A percentile compares a stretch with the other conserved stretches of the same genome.
These are phyloP conservation scores for Penicillium macrosclerotiorum DNA, from an alignment of 495 filamentous ascomycete species.

Conservation along the genomic window DNA sequence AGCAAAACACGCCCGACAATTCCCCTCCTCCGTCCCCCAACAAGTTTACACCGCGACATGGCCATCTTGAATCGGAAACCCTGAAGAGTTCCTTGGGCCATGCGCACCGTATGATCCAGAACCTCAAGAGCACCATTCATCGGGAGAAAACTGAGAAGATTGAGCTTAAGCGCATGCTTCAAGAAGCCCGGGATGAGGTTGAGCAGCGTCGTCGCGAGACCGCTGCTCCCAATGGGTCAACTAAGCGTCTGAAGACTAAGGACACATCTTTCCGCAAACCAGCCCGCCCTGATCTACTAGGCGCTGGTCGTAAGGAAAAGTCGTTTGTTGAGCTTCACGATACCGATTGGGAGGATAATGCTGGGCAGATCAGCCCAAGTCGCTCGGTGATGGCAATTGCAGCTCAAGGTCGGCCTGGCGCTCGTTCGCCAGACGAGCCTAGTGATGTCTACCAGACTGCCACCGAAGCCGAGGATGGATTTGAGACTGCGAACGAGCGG, in stretches of 20 bases:
- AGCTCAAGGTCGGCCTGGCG: conserved; percentile 16
- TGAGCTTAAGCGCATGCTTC: conserved; percentile 90
- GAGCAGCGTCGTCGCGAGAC: conserved; percentile 69
- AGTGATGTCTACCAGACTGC: conserved; percentile 82
- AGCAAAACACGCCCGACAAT: conserved; percentile 77
- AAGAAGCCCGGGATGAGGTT: conserved; percentile 91
- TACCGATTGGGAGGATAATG: conserved; percentile 88
- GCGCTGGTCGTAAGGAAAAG: conserved; percentile 68
- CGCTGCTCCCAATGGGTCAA: conserved; percentile 40
- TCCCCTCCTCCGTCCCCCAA: conserved; percentile 87
- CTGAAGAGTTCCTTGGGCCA: conserved; percentile 90
- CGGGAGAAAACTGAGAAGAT: conserved; percentile 98
- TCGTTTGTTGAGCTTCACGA: conserved; percentile 75
- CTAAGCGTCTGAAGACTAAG: conserved; percentile 70
- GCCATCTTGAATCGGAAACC: conserved; percentile 88
- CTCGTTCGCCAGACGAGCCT: conserved; percentile 35
- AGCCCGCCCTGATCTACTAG: conserved; percentile 67
- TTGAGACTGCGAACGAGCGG: conserved; percentile 76
- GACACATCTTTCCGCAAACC: conserved; percentile 74
- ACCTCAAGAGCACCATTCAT: conserved; percentile 88
- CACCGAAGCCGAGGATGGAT: conserved; percentile 80
- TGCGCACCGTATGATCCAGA: conserved; percentile 94
- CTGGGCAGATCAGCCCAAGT: conserved; percentile 50
- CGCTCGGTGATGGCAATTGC: conserved; percentile 23
- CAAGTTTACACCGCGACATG: conserved; percentile 87